Conservation (phyloP, 225 moss, liverwort and hornwort genomes). For the Pseudisothecium myosuroides region DNA sequence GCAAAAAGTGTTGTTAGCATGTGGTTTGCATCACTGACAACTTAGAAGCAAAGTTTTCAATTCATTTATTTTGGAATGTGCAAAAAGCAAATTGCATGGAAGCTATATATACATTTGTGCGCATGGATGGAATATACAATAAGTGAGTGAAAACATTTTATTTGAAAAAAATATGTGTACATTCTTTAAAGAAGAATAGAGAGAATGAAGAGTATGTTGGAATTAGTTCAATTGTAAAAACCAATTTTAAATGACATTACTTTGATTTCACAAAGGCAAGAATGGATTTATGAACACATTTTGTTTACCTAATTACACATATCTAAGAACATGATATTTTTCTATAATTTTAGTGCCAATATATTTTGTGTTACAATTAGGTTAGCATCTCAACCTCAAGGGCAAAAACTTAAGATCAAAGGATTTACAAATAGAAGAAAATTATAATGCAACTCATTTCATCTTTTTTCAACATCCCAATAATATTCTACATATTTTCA, state of each 20-base stretch:
- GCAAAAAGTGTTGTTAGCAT: neutral
- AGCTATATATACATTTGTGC: neutral
- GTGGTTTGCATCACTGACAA: neutral
- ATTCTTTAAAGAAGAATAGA: accelerated
- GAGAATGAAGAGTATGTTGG: no score
- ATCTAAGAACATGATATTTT: neutral
- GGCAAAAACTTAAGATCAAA: neutral
- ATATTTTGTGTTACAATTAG: neutral
- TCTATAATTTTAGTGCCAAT: neutral
- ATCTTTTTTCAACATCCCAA: neutral
- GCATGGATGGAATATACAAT: neutral
- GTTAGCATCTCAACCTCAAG: neutral
- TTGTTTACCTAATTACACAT: neutral
- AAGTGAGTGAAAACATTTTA: neutral
- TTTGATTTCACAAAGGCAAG: neutral
- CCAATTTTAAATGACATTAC: neutral
- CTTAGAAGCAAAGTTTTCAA: neutral
- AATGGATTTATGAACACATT: neutral
- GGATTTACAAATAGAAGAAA: neutral
- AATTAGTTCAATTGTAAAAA: neutral
- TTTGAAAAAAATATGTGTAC: neutral
- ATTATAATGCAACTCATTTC: neutral
- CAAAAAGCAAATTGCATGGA: accelerated
- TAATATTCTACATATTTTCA: no score
- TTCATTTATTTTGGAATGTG: neutral